Percentiles rank a stretch among this genome's conserved stretches.
phyloP scores from a whole-genome alignment of 2,329 filamentous ascomycete species.

The Botrytis porri region DNA sequence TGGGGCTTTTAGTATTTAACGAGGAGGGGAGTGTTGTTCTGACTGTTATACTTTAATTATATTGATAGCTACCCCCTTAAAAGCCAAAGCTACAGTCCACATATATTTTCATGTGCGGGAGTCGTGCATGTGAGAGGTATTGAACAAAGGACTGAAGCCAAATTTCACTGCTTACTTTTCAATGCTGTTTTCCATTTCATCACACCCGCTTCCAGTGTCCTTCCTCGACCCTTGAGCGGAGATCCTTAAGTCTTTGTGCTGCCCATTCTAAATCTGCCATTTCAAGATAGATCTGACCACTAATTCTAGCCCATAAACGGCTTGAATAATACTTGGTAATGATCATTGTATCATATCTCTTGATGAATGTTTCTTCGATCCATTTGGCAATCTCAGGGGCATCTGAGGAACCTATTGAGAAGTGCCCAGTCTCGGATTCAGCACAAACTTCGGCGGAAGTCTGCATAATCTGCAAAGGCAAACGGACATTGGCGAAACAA shows the following conservation, averaged over 20 bases:
- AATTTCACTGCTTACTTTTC: too few relatives aligned
- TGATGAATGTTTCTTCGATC: not conserved
- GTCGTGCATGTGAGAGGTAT: too few relatives aligned
- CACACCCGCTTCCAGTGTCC: not conserved
- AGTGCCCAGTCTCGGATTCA: not conserved
- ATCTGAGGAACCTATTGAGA: not conserved
- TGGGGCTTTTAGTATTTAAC: too few relatives aligned
- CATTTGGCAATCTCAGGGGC: not conserved
- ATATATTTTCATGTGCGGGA: too few relatives aligned
- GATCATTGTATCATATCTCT: not conserved
- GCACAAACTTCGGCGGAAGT: not conserved
- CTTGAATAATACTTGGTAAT: not conserved
- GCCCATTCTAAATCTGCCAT: not conserved
- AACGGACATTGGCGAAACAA: conserved; percentile 58
- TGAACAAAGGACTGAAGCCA: too few relatives aligned
- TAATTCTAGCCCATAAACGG: not conserved
- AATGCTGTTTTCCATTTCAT: not conserved
- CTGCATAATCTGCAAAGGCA: conserved; percentile 48
- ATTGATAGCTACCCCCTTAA: too few relatives aligned
- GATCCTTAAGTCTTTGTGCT: not conserved
- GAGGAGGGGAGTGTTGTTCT: too few relatives aligned
- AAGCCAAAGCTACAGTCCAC: too few relatives aligned
- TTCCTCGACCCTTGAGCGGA: not conserved
- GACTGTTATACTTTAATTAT: too few relatives aligned
- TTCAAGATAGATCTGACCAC: not conserved